Base-by-base conservation (phyloP, 176 grass and related monocot species). In the Zoysia pacifica region DNA sequence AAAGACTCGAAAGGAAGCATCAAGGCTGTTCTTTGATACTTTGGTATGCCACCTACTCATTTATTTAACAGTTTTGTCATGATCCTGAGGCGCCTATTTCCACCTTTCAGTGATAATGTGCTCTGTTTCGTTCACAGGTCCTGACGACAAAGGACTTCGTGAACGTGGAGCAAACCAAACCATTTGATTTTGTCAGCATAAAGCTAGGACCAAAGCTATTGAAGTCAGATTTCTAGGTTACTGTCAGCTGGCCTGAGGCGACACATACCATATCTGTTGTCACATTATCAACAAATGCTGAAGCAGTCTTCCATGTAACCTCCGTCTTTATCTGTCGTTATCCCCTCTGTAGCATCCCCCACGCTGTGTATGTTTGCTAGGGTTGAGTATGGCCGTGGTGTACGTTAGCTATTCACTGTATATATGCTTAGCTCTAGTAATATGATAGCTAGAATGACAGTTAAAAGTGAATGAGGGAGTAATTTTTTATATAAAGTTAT, bases 1-100 rank as follows among this genome's bases (percentile, higher is more conserved):
- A 46, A 98, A 95, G 78, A 81, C 81, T 52, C 76, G 96, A 81
- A 98, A 95, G 67, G 96, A 98, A 95, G 92, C 96, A 65, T 98
- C 96, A 56, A 94, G 96, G 82, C 91, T 98, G 96, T 98, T 98
- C 86, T 98, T 98, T 15, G 96, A 98, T 83, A 95, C 96, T 78
- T 91, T 98, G 96, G 96, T 98, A 97, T 47, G 70, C 16, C 50
- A 45, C 63, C 54, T 46, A 12, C 14, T 18, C 68, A 1, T 65
- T 64, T 52, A 6, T 66, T 61, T 67, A 28, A 9, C 4, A 48
- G n/a, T 6, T 44, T 3, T 16, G 1, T 11, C 5, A 44, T 11
- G 2, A 53, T 40, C 54, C 16, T 61, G 37, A 35, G 9, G 28
- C 28, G 28, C 28, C 28, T 28, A 28, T 28, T 48, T 59, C 9